These are phyloP conservation scores for Zancudomyces culisetae DNA, from an alignment of 371 early-diverging fungal genomes.

Conservation along the genomic window DNA sequence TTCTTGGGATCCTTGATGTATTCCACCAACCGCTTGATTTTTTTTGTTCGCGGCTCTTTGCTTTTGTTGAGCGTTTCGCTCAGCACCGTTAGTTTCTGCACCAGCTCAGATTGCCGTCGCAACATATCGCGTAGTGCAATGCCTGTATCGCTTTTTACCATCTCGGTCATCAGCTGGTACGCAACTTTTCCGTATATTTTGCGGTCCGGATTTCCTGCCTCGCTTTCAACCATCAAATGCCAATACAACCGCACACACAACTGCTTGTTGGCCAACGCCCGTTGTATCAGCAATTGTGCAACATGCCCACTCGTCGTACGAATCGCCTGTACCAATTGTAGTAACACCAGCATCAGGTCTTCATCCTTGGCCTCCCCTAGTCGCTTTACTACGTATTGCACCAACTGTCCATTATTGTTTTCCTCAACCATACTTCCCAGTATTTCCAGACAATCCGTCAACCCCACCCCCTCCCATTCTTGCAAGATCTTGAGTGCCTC, in stretches of 20 bases:
- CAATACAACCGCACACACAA: conserved; percentile 85
- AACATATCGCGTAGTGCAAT: conserved; percentile 35
- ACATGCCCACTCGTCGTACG: conserved; percentile 28
- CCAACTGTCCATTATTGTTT: conserved; percentile 27
- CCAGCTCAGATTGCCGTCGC: conserved; percentile 60
- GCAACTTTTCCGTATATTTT: conserved; percentile 73
- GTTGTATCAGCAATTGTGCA: conserved; percentile 68
- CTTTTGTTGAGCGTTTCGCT: conserved; percentile 44
- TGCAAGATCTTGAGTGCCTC: conserved; percentile 76
- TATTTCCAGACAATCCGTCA: conserved; percentile 87
- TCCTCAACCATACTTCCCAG: conserved; percentile 36
- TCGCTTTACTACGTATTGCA: conserved; percentile 75
- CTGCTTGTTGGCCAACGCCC: conserved; percentile 52
- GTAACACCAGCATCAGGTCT: conserved; percentile 69
- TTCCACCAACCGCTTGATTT: conserved; percentile 60
- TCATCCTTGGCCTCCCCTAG: conserved; percentile 80
- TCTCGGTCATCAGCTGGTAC: conserved; percentile 50
- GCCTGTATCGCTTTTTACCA: conserved; percentile 32
- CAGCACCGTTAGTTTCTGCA: conserved; percentile 47
- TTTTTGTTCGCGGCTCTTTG: conserved; percentile 67
- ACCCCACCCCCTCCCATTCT: conserved; percentile 75
- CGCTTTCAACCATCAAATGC: conserved; percentile 87
- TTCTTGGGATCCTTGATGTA: conserved; percentile 66
- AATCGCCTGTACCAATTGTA: conserved; percentile 94
- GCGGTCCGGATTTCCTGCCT: conserved; percentile 40